Evolutionary conservation across 495 filamentous ascomycete species (phyloP).

Genomic region (Aspergillus nidulans): DNA sequence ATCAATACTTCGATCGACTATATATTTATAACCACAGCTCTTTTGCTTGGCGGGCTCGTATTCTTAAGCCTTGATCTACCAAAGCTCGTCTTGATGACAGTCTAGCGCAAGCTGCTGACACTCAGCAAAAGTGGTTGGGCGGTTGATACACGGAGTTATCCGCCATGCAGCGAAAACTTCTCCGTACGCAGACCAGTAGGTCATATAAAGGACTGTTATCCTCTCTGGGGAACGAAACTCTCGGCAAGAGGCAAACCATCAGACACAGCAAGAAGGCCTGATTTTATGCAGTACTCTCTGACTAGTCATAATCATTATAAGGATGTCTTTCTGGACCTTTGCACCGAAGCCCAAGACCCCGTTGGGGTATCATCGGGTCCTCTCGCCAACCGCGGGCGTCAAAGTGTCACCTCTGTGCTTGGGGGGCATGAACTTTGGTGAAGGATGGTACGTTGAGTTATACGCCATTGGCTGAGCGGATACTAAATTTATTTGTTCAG

Average conservation of each 20-base stretch:
- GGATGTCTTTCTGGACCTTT: conserved; percentile 10
- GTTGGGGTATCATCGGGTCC: conserved; percentile 14
- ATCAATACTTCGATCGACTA: not conserved
- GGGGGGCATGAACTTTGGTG: conserved; percentile 12
- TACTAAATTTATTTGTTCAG: not conserved
- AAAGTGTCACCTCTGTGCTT: conserved; percentile 14
- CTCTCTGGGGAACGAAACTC: too few species aligned
- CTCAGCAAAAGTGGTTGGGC: not conserved
- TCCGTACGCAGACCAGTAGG: too few species aligned
- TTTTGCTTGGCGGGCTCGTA: not conserved
- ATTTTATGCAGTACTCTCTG: not conserved
- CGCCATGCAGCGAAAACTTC: not conserved
- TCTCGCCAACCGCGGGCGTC: conserved; percentile 8
- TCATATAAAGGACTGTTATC: too few species aligned
- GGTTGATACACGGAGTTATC: not conserved
- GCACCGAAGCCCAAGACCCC: conserved; percentile 12
- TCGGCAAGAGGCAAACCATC: not conserved
- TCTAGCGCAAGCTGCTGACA: conserved; percentile 1
- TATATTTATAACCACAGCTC: not conserved
- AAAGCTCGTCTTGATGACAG: conserved; percentile 5
- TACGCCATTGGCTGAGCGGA: too few species aligned
- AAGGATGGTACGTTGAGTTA: conserved; percentile 2
- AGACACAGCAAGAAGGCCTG: too few species aligned
- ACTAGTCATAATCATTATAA: not conserved
- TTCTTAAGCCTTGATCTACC: not conserved